Evolutionary conservation across 1,284 basidiomycete species (phyloP), one percentile per base, ranked within the genome.

Genomic region (Athelia psychrophila): DNA sequence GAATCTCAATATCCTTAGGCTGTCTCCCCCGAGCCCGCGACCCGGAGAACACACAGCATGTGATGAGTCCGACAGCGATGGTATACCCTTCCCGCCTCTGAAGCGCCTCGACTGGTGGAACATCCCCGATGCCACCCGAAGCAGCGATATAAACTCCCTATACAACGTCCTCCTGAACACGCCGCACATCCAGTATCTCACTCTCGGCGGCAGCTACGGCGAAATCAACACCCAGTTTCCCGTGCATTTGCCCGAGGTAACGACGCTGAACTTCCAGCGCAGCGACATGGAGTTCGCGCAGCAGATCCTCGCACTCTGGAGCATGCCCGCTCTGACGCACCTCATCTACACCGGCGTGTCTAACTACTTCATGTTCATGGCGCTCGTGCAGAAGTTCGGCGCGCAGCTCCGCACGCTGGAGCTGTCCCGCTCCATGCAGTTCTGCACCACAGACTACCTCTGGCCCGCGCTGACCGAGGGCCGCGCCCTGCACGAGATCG

Each of bases 21-120:
- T 86, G 22, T 13, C 5, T 5, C 27, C 27, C 27, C 81, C 81
- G 33, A 63, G 59, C 10, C 58, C 60, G 36, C 63, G 67, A 18
- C 16, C 6, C 10, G 9, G 10, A 23, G 6, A n/a, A 12, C 49
- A 53, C 1, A 60, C 75, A 16, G 70, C 65, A 24, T n/a, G n/a
- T n/a, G 86, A 80, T 66, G 78, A 84, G 44, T 82, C 79, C 60
- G 74, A 79, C 32, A 74, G 76, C 3, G 70, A 70, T 19, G 68
- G 56, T 47, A 64, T 81, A 0, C 62, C 74, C 0, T 56, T 86
- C 3, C 69, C 73, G 10, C 76, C 77, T n/a, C 69, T 88, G 33
- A 77, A 75, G 44, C 78, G 83, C 20, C 71, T 88, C 36, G 85
- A 88, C 50, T 88, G 85, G 83, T 86, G 81, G 77, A 76, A 84